Evolutionary conservation across 768 basidiomycete species (phyloP).

Genomic region (Suillus ampliporus): DNA sequence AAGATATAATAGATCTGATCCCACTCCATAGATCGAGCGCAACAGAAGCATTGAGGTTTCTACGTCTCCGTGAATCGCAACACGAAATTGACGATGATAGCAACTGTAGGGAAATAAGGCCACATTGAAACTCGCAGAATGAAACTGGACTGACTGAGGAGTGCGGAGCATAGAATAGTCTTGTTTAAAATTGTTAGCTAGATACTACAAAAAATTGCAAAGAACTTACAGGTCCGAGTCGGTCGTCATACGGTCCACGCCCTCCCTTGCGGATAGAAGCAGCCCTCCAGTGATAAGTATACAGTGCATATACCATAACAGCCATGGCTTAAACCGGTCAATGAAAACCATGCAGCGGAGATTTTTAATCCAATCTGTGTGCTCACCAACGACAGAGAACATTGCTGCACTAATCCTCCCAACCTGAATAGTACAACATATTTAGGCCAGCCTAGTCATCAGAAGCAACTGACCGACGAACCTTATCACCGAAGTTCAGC

Average conservation of each 20-base stretch:
- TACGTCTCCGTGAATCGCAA: constrained; percentile 67
- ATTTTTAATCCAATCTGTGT: background rate
- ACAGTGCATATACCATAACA: constrained; percentile 95
- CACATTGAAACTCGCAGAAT: constrained; percentile 1
- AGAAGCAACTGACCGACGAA: constrained; percentile 33
- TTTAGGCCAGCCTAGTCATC: background rate
- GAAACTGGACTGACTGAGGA: constrained; percentile 61
- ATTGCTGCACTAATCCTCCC: constrained; percentile 96
- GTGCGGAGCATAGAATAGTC: constrained; percentile 83
- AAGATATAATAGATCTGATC: background rate
- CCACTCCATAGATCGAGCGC: background rate
- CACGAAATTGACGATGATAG: constrained; percentile 84
- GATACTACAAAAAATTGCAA: constrained; percentile 15
- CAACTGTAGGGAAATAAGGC: constrained; percentile 52
- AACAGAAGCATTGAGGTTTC: constrained; percentile 11
- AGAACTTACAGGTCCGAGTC: constrained; percentile 86
- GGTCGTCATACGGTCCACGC: constrained; percentile 95
- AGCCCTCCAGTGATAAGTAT: constrained; percentile 97
- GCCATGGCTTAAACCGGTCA: constrained; percentile 73
- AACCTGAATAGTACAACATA: constrained; percentile 52
- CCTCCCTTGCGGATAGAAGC: constrained; percentile 90
- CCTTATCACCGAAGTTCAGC: constrained; percentile 98
- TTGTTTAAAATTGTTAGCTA: constrained; percentile 35
- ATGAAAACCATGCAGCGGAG: constrained; percentile 7
- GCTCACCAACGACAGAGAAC: constrained; percentile 92